Evolutionary conservation across 495 filamentous ascomycete genomes (phyloP).

Genomic region (Aspergillus ostianus): DNA sequence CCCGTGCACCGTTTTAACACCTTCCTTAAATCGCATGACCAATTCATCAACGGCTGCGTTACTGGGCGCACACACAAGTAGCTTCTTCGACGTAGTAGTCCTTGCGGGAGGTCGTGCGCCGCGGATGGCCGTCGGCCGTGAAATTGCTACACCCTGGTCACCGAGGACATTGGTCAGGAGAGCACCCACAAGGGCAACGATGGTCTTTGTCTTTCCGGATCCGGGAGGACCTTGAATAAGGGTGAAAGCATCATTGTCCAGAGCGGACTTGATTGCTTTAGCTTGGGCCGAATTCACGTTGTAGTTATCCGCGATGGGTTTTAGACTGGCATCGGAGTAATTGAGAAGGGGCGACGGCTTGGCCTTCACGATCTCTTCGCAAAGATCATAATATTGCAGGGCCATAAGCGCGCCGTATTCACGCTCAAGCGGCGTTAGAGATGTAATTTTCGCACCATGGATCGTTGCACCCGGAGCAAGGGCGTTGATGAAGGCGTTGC

Average conservation of each 20-base stretch:
- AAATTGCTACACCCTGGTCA: slow-evolving; percentile 48
- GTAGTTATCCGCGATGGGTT: slow-evolving; percentile 68
- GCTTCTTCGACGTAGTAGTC: slow-evolving; percentile 65
- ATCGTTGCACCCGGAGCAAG: slow-evolving; percentile 62
- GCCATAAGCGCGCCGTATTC: slow-evolving; percentile 90
- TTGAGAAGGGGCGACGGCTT: slow-evolving; percentile 83
- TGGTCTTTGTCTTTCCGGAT: slow-evolving; percentile 97
- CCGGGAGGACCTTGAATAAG: slow-evolving; percentile 95
- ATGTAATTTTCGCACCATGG: slow-evolving; percentile 75
- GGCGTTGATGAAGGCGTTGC: slow-evolving; percentile 50
- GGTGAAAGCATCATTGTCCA: slow-evolving; percentile 94
- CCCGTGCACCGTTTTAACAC: slow-evolving; percentile 76
- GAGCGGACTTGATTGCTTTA: slow-evolving; percentile 85
- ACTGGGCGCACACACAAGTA: slow-evolving; percentile 92
- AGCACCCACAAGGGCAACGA: slow-evolving; percentile 91
- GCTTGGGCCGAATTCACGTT: slow-evolving; percentile 85
- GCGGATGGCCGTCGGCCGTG: slow-evolving; percentile 40
- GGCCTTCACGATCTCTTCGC: slow-evolving; percentile 82
- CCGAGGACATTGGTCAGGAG: slow-evolving; percentile 64
- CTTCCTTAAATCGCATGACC: slow-evolving; percentile 87
- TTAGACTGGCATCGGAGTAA: slow-evolving; percentile 69
- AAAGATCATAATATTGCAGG: slow-evolving; percentile 91
- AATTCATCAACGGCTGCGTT: slow-evolving; percentile 97
- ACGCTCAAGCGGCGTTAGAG: slow-evolving; percentile 87
- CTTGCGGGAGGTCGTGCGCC: slow-evolving; percentile 20